phyloP scores from a whole-genome alignment of 2,329 filamentous ascomycete genomes.

The Fusarium palustre region DNA sequence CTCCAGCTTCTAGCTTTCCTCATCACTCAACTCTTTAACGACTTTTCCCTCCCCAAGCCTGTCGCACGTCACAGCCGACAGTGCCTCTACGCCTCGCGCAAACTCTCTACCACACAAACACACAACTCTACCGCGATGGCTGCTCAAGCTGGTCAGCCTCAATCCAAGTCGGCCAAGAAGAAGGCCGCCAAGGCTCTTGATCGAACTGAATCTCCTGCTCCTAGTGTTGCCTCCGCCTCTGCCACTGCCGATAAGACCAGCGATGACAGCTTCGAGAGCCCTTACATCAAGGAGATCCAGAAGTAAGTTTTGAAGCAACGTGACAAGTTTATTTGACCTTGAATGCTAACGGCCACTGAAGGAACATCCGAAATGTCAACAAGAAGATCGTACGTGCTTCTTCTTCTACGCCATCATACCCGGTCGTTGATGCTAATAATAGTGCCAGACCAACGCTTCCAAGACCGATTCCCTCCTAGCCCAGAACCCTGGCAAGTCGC shows the following conservation, averaged over 20 bases:
- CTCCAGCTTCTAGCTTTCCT: constrained; percentile 12
- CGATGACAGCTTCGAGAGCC: constrained; percentile 74
- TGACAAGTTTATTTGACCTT: background rate
- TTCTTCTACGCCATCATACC: constrained; percentile 22
- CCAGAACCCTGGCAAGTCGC: constrained; percentile 75
- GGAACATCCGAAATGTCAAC: constrained; percentile 89
- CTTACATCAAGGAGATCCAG: constrained; percentile 87
- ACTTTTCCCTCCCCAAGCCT: constrained; percentile 27
- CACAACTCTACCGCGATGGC: constrained; percentile 62
- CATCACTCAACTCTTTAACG: constrained; percentile 11
- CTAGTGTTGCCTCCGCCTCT: constrained; percentile 60
- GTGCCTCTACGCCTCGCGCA: constrained; percentile 41
- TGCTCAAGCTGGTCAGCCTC: constrained; percentile 68
- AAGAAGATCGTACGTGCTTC: constrained; percentile 86
- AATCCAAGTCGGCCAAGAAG: constrained; percentile 78
- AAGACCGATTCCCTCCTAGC: constrained; percentile 78
- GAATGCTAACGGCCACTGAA: constrained; percentile 53
- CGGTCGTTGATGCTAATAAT: constrained; percentile 33
- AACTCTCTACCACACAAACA: constrained; percentile 34
- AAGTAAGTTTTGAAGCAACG: constrained; percentile 70
- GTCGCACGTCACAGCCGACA: constrained; percentile 34
- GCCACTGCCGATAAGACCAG: constrained; percentile 62
- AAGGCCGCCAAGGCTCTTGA: constrained; percentile 65
- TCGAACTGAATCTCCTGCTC: constrained; percentile 67
- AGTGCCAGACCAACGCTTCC: constrained; percentile 71